Evolutionary conservation across 2,329 filamentous ascomycete species (phyloP).

Genomic region (Ophiostoma tasmaniense): DNA sequence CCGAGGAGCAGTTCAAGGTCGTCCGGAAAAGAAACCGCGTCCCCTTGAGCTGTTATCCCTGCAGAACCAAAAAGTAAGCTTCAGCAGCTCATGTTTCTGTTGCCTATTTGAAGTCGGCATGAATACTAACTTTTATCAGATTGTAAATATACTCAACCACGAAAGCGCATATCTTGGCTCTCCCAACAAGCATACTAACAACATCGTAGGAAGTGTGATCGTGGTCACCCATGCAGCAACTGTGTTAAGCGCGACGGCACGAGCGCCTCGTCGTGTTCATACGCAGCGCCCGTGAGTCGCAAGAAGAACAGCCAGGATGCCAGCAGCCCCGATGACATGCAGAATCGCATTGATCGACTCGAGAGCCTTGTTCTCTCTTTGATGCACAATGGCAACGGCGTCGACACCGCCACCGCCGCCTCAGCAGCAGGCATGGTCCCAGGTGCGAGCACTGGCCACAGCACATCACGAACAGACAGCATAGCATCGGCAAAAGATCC

Average conservation of each 20-base stretch:
- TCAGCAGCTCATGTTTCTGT: slow-evolving; percentile 23
- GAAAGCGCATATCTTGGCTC: not conserved
- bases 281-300: slow-evolving; percentile 61
- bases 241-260: slow-evolving; percentile 84
- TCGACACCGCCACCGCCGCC: slow-evolving; percentile 31
- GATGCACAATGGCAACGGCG: slow-evolving; percentile 72
- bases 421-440: slow-evolving; percentile 24
- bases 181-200: slow-evolving; percentile 2
- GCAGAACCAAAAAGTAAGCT: slow-evolving; percentile 74
- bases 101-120: not conserved
- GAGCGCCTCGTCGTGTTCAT: slow-evolving; percentile 73
- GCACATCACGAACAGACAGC: slow-evolving; percentile 36
- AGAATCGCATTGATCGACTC: slow-evolving; percentile 91
- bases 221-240: slow-evolving; percentile 84
- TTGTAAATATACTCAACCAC: slow-evolving; percentile 15
- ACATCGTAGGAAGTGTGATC: slow-evolving; percentile 72
- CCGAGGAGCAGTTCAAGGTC: slow-evolving; percentile 77
- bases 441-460: slow-evolving; percentile 16
- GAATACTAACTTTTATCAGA: slow-evolving; percentile 16
- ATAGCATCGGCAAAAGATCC: slow-evolving; percentile 32
- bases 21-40: slow-evolving; percentile 88
- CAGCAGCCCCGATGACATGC: slow-evolving; percentile 84
- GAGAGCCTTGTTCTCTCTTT: slow-evolving; percentile 86
- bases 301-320: slow-evolving; percentile 63
- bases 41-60: slow-evolving; percentile 84